Percentiles rank a stretch among this genome's conserved stretches.
phyloP scores from a whole-genome alignment of 202 grass and related monocot species.

The Setaria viridis region DNA sequence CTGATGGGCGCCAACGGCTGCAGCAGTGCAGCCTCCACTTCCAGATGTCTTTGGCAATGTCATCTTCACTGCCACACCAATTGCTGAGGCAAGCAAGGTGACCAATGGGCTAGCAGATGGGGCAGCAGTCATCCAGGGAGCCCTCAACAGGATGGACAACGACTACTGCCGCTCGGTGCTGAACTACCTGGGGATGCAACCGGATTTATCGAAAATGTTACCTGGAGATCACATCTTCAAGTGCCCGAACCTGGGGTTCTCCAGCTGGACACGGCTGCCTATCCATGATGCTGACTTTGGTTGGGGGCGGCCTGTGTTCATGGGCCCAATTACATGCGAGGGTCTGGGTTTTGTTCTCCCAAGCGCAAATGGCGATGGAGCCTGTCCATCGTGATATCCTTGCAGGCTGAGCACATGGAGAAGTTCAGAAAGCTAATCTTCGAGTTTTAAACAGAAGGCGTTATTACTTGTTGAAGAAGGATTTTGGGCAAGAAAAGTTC shows the following conservation, averaged over 20 bases:
- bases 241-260: conserved; percentile 82
- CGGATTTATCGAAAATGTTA: conserved; percentile 65
- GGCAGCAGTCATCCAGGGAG: conserved; percentile 60
- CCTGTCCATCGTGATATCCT: conserved; percentile 67
- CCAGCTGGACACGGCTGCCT: conserved; percentile 83
- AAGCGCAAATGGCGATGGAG: conserved; percentile 60
- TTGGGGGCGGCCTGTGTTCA: conserved; percentile 80
- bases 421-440: conserved; percentile 71
- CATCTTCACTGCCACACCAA: conserved; percentile 82
- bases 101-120: conserved; percentile 29
- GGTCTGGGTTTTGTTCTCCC: conserved; percentile 71
- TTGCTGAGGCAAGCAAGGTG: conserved; percentile 59
- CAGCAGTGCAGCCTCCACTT: conserved; percentile 46
- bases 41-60: conserved; percentile 85
- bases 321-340: conserved; percentile 76
- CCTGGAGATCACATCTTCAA: conserved; percentile 77
- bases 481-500: conserved; percentile 20
- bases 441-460: conserved; percentile 38
- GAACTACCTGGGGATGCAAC: conserved; percentile 72
- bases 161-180: conserved; percentile 70
- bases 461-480: background rate
- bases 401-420: conserved; percentile 84
- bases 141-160: conserved; percentile 68
- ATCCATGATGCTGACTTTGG: conserved; percentile 84
- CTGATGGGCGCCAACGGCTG: conserved; percentile 74